phyloP scores from a whole-genome alignment of 176 grass and related monocot species.

The Avena insularis region DNA sequence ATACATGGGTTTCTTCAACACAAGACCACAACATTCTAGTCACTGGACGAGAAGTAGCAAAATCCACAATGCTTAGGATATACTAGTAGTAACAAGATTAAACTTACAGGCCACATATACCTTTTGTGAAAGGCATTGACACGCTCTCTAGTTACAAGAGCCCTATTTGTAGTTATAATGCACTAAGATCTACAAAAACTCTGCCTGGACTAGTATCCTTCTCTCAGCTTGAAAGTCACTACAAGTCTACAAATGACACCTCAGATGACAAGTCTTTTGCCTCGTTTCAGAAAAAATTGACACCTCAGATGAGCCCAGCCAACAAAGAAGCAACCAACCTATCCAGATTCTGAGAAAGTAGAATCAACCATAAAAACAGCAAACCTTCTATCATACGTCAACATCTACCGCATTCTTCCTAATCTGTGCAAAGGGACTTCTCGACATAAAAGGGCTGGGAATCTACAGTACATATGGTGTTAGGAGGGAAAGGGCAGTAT shows the following conservation, averaged over 20 bases:
- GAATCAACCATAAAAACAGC: not conserved
- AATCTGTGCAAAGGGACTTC: constrained; percentile 16
- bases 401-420: constrained; percentile 31
- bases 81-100: not conserved
- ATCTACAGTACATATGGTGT: constrained; percentile 17
- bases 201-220: constrained; percentile 14
- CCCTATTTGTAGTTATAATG: constrained; percentile 39
- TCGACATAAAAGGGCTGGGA: constrained; percentile 35
- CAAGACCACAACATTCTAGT: not conserved
- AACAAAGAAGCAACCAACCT: constrained; percentile 47
- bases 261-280: too few relatives aligned
- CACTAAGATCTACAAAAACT: constrained; percentile 50
- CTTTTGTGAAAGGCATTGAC: not conserved
- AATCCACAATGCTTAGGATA: not conserved
- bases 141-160: constrained; percentile 40
- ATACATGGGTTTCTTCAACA: not conserved
- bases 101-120: constrained; percentile 28
- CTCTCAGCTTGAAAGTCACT: constrained; percentile 32
- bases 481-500: constrained; percentile 12
- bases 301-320: constrained; percentile 30
- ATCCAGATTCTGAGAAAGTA: constrained; percentile 17
- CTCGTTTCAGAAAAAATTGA: not conserved
- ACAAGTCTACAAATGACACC: not conserved
- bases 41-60: not conserved
- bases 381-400: constrained; percentile 37